phyloP scores from a whole-genome alignment of 129 eudicot species.

The Erigeron canadensis region DNA sequence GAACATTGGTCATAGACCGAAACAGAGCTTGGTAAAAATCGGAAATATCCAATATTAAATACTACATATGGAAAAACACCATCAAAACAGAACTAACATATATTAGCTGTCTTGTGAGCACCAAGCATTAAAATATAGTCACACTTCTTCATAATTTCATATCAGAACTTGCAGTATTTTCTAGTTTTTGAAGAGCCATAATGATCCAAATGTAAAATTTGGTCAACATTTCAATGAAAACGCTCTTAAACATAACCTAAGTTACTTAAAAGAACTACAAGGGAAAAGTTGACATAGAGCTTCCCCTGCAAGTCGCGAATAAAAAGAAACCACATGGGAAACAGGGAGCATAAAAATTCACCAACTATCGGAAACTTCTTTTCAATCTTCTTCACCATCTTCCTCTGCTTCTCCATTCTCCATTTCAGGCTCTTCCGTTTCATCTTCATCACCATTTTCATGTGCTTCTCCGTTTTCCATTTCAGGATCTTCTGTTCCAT shows the following conservation, averaged over 20 bases:
- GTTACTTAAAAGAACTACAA: constrained; percentile 12
- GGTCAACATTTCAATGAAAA: background rate
- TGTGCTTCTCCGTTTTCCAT: constrained; percentile 18
- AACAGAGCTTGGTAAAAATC: background rate
- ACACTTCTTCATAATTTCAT: background rate
- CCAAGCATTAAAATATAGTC: constrained; percentile 7
- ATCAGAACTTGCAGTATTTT: constrained; percentile 9
- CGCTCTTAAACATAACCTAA: constrained; percentile 5
- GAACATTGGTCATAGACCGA: background rate
- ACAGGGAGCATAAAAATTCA: constrained; percentile 21
- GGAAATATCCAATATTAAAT: background rate
- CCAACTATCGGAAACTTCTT: constrained; percentile 11
- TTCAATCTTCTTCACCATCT: constrained; percentile 18
- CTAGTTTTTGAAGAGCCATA: background rate
- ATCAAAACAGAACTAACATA: background rate
- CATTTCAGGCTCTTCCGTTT: background rate
- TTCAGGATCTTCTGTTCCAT: background rate
- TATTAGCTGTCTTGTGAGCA: constrained; percentile 8
- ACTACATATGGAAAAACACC: background rate
- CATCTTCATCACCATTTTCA: constrained; percentile 24
- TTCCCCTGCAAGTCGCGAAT: background rate
- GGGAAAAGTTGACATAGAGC: constrained; percentile 1
- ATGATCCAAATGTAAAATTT: background rate
- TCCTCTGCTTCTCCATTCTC: constrained; percentile 12
- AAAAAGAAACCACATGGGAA: constrained; percentile 5